These are phyloP conservation scores for Kuraishia hungarica DNA, from an alignment of 805 yeast genomes.

Conservation along the genomic window DNA sequence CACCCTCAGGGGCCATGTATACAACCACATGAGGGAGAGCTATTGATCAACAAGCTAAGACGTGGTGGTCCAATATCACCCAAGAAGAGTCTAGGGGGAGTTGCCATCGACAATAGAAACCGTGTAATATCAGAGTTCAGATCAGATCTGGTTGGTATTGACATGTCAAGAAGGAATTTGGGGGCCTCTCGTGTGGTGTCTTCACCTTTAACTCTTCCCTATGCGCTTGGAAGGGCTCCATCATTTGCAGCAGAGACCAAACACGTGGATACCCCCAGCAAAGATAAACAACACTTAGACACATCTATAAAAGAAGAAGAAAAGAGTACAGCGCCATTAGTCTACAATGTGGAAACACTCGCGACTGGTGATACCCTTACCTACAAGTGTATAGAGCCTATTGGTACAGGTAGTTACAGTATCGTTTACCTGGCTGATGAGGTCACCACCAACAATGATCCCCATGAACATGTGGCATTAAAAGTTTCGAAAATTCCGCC, in stretches of 20 bases:
- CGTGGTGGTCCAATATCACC: background rate
- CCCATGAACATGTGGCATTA: conserved; percentile 46
- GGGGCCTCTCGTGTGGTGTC: background rate
- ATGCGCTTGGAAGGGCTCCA: background rate
- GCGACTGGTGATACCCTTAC: background rate
- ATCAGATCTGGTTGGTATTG: background rate
- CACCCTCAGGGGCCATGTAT: background rate
- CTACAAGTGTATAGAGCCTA: conserved; percentile 29
- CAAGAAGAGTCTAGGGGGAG: background rate
- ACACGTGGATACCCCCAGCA: too few relatives aligned
- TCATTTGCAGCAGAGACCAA: too few relatives aligned
- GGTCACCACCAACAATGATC: conserved; percentile 5
- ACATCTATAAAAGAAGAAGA: background rate
- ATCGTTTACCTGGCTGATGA: conserved; percentile 42
- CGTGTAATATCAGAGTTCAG: conserved; percentile 2
- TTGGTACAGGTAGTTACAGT: conserved; percentile 68
- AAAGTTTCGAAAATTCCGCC: conserved; percentile 46
- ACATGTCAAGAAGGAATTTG: background rate
- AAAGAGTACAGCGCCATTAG: background rate
- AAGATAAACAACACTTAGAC: background rate
- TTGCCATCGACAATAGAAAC: background rate
- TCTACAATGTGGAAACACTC: background rate
- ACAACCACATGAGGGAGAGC: background rate
- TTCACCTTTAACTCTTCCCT: background rate
- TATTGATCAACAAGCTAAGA: background rate